Conservation (phyloP, 495 filamentous ascomycete species). For the Penicillium salamii region DNA sequence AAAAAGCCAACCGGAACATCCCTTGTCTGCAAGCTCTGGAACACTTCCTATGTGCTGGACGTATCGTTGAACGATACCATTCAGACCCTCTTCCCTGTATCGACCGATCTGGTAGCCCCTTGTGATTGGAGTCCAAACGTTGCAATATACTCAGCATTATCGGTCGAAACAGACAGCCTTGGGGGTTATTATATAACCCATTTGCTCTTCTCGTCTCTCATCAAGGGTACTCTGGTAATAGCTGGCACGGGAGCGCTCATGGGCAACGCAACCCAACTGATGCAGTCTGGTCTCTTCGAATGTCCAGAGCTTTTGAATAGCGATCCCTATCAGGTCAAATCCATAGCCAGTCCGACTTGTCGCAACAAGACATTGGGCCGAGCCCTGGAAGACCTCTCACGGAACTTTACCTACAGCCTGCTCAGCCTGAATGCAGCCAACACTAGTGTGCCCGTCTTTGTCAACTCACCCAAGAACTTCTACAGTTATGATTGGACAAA, state of each 20-base stretch:
- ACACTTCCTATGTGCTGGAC: slow-evolving; percentile 3
- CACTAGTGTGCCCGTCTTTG: background rate
- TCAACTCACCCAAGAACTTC: slow-evolving; percentile 2
- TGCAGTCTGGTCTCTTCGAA: slow-evolving; percentile 1
- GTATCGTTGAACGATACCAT: background rate
- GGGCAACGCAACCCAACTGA: background rate
- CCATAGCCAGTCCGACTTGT: background rate
- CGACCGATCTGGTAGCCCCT: background rate
- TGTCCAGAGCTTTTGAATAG: slow-evolving; percentile 6
- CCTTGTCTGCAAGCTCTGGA: slow-evolving; percentile 4
- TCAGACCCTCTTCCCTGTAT: background rate
- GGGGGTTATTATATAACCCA: slow-evolving; percentile 1
- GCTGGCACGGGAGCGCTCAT: background rate
- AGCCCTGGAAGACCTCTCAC: slow-evolving; percentile 3
- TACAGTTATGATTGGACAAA: slow-evolving; percentile 1
- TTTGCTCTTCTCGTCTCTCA: slow-evolving; percentile 1
- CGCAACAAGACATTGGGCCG: slow-evolving; percentile 2
- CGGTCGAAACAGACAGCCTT: background rate
- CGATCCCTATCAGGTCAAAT: too few relatives aligned
- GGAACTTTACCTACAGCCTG: slow-evolving; percentile 4
- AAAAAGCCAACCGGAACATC: background rate
- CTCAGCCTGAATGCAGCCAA: slow-evolving; percentile 1
- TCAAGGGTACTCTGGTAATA: background rate
- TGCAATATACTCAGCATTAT: background rate
- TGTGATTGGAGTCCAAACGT: background rate